phyloP scores from a whole-genome alignment of 176 grass and related monocot species.

The Tillandsia leiboldiana region DNA sequence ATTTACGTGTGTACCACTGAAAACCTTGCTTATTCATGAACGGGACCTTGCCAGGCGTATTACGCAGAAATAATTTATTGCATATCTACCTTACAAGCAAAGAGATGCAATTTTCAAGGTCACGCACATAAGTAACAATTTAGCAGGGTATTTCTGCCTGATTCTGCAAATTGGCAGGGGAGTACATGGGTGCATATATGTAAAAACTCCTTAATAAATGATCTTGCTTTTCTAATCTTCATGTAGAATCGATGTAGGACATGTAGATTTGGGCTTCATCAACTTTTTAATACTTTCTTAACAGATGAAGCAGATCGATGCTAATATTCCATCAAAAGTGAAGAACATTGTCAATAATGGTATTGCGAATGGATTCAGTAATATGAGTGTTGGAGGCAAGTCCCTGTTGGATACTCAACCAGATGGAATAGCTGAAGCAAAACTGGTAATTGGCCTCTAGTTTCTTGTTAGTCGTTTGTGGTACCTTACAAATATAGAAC shows the following conservation, averaged over 20 bases:
- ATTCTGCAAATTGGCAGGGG: not conserved
- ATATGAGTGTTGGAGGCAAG: not conserved
- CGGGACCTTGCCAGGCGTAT: no score
- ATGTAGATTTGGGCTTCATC: not conserved
- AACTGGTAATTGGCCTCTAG: no score
- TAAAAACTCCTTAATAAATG: not conserved
- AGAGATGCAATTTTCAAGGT: no score
- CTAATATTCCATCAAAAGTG: conserved; percentile 13
- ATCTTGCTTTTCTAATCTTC: not conserved
- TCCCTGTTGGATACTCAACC: conserved; percentile 1
- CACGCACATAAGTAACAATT: no score
- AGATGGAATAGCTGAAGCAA: conserved; percentile 19
- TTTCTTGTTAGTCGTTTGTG: no score
- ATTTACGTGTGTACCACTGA: no score
- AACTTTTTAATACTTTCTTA: conserved; percentile 10
- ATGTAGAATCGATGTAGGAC: not conserved
- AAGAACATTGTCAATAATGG: conserved; percentile 4
- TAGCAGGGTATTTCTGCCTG: no score
- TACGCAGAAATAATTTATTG: no score
- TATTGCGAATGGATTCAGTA: not conserved
- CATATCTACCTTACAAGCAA: no score
- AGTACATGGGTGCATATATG: not conserved
- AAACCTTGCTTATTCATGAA: no score
- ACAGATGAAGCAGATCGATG: conserved; percentile 40
- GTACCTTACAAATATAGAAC: no score